A percentile compares a stretch with the other conserved stretches of the same genome.
Evolutionary conservation across 2,329 filamentous ascomycete genomes (phyloP).

Genomic region (Scedosporium boydii): DNA sequence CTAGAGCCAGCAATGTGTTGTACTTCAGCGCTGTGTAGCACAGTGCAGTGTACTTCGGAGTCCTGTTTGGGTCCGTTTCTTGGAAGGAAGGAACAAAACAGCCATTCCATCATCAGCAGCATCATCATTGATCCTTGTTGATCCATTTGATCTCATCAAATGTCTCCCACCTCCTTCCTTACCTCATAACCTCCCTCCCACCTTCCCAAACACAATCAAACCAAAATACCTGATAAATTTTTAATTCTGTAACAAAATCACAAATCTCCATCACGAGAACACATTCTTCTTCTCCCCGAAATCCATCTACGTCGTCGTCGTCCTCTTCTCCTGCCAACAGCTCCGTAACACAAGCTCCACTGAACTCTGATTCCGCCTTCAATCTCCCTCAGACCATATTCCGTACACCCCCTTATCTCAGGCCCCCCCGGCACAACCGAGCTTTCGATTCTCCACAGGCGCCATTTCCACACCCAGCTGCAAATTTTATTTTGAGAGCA

Average conservation of each 20-base stretch:
- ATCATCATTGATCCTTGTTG: slow-evolving; percentile 1
- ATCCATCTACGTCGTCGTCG: not conserved
- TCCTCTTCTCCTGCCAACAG: not conserved
- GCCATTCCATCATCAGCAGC: slow-evolving; percentile 1
- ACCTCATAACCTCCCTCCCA: not conserved
- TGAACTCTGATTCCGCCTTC: not conserved
- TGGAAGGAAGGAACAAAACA: not conserved
- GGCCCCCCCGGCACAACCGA: not conserved
- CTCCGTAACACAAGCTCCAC: not conserved
- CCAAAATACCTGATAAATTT: not conserved
- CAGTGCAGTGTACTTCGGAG: not conserved
- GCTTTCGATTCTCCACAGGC: not conserved
- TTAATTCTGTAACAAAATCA: too few relatives aligned
- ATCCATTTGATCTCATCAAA: not conserved
- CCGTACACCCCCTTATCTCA: not conserved
- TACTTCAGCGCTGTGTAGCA: too few relatives aligned
- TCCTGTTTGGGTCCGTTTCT: not conserved
- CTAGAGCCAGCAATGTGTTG: too few relatives aligned
- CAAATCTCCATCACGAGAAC: not conserved
- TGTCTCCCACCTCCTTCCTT: not conserved
- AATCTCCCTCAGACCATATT: not conserved
- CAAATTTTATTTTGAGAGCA: not conserved
- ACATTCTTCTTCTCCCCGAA: not conserved
- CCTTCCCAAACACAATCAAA: not conserved
- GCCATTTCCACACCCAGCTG: not conserved